These are phyloP conservation scores for Colletotrichum tropicale DNA, from an alignment of 2,329 filamentous ascomycete genomes.

Conservation along the genomic window DNA sequence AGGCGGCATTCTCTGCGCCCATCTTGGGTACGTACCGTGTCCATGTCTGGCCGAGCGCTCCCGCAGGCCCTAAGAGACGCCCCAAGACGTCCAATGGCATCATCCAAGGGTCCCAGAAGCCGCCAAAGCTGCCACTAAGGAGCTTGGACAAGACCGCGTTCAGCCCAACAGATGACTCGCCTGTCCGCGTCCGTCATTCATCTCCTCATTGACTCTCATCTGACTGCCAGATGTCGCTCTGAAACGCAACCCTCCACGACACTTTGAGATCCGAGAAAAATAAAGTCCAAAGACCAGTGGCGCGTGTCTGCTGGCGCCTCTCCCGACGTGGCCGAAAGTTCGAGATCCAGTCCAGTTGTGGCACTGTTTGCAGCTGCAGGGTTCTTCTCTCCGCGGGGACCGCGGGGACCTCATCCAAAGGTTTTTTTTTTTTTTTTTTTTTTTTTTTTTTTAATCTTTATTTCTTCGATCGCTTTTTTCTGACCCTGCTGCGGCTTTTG, in stretches of 20 bases:
- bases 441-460: neutral
- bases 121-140: conserved; percentile 6
- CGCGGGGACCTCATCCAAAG: neutral
- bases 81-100: conserved; percentile 11
- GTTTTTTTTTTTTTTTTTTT: neutral
- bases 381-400: neutral
- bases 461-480: neutral
- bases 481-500: neutral
- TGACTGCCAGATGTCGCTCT: neutral
- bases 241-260: neutral
- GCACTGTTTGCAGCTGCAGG: neutral
- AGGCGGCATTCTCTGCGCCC: neutral
- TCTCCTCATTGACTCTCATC: neutral
- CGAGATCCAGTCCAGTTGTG: neutral
- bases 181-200: conserved; percentile 1
- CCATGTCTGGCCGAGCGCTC: neutral
- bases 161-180: conserved; percentile 5
- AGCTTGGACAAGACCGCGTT: conserved; percentile 7
- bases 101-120: conserved; percentile 17
- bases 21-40: neutral
- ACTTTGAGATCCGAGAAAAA: neutral
- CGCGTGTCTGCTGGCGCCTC: conserved; percentile 1
- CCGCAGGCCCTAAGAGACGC: neutral
- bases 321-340: conserved; percentile 2
- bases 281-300: neutral